These are phyloP conservation scores for Cyberlindnera samutprakarnensis DNA, from an alignment of 805 yeast genomes.

Conservation along the genomic window DNA sequence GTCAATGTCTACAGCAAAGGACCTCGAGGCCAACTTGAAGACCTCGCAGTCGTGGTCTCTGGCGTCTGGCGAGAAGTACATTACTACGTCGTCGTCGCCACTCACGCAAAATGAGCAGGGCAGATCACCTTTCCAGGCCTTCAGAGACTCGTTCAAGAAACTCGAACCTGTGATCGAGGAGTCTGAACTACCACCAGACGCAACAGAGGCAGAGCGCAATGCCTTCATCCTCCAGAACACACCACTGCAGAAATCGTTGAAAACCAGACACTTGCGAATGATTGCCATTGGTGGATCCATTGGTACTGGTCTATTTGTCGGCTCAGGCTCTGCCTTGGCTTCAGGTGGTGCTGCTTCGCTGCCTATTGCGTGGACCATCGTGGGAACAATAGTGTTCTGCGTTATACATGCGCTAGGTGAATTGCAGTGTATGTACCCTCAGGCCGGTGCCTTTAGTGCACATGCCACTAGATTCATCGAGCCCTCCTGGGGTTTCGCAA, in stretches of 20 bases:
- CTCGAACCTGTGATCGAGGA: slow-evolving; percentile 33
- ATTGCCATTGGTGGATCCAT: slow-evolving; percentile 63
- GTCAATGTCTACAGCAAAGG: too few relatives aligned
- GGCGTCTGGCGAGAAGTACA: too few relatives aligned
- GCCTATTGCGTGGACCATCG: slow-evolving; percentile 45
- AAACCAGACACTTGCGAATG: slow-evolving; percentile 55
- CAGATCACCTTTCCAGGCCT: slow-evolving; percentile 3
- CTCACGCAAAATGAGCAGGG: slow-evolving; percentile 1
- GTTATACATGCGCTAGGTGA: slow-evolving; percentile 60
- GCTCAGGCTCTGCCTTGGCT: slow-evolving; percentile 51
- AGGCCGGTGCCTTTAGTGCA: slow-evolving; percentile 59
- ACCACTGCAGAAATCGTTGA: slow-evolving; percentile 49
- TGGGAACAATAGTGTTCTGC: slow-evolving; percentile 48
- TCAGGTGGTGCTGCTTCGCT: slow-evolving; percentile 62
- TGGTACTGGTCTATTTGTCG: slow-evolving; percentile 64
- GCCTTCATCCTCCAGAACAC: slow-evolving; percentile 39
- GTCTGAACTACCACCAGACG: slow-evolving; percentile 27
- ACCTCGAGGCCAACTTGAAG: too few relatives aligned
- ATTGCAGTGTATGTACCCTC: slow-evolving; percentile 51
- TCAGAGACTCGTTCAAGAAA: slow-evolving; percentile 17
- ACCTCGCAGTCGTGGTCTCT: too few relatives aligned
- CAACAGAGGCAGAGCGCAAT: slow-evolving; percentile 36
- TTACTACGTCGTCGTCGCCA: too few relatives aligned
- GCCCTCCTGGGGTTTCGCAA: slow-evolving; percentile 55
- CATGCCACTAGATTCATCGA: slow-evolving; percentile 54